Percentiles rank a stretch among this genome's conserved stretches.
These are phyloP conservation scores for Syncephalastrum sp. DNA, from an alignment of 371 early-diverging fungal species.

Conservation along the genomic window DNA sequence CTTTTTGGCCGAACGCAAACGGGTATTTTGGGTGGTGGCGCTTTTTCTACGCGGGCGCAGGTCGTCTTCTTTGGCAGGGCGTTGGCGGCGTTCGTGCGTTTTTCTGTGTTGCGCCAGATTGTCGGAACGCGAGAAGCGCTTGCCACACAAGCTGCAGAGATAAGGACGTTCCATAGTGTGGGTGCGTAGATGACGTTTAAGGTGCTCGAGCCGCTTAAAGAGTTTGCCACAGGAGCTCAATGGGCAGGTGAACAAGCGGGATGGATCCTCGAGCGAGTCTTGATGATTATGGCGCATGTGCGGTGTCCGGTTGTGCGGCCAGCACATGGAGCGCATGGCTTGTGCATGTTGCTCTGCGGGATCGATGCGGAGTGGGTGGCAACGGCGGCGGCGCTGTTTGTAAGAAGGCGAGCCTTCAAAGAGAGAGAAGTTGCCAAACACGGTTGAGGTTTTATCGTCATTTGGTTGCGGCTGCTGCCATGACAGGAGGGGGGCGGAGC, in stretches of 20 bases:
- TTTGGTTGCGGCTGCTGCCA: conserved; percentile 10
- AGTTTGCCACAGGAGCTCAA: conserved; percentile 59
- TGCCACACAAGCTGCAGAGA: conserved; percentile 71
- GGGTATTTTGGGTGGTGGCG: not conserved
- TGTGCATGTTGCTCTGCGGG: conserved; percentile 4
- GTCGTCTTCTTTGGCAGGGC: conserved; percentile 1
- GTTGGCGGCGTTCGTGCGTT: conserved; percentile 56
- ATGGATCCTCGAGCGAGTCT: not conserved
- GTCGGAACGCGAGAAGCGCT: conserved; percentile 82
- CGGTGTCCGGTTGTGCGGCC: conserved; percentile 1
- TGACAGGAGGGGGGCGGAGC: conserved; percentile 11
- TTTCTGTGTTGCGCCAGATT: conserved; percentile 83
- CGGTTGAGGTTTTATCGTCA: conserved; percentile 27
- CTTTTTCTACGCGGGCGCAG: not conserved
- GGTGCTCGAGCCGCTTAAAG: conserved; percentile 82
- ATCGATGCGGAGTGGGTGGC: not conserved
- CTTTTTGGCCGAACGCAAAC: not conserved
- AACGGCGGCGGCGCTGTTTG: conserved; percentile 71
- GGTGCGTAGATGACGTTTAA: conserved; percentile 71
- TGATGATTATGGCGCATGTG: not conserved
- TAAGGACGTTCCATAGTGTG: conserved; percentile 66
- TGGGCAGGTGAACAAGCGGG: conserved; percentile 21
- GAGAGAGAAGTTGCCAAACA: conserved; percentile 64
- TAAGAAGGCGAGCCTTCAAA: conserved; percentile 73
- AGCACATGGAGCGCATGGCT: conserved; percentile 11